Base-by-base conservation (phyloP, 2,329 filamentous ascomycete species). In the Diplodia sapinea region DNA sequence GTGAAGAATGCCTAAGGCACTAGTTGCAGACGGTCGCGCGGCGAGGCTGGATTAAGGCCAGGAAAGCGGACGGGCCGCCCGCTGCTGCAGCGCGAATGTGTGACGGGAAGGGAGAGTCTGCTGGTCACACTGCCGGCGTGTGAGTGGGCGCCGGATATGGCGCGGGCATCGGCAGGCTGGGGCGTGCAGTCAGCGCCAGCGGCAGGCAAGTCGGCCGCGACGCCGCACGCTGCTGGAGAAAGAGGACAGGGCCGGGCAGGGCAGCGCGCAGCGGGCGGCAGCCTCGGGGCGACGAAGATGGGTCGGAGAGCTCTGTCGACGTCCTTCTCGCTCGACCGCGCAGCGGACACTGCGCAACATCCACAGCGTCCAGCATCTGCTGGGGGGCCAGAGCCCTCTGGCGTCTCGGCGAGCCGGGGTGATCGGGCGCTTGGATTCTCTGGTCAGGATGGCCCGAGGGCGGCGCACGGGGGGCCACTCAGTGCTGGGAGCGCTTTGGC, bases 391-490 rank as follows among this genome's bases (percentile, higher is more conserved):
- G 59, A 63, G 59, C 59, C 26, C 59, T 63, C 47, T 63, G 59
- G 59, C 59, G 59, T 36, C 59, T 63, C 40, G 59, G 59, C 59
- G 59, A 38, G 59, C 59, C 59, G 59, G 59, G 59, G 59, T 47
- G 26, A 38, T 63, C 59, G 47, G 57, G 57, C 57, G 57, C 57
- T 62, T 62, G 57, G 57, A 40, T 33, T 47, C 57, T 49, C 57
- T 63, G 59, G 59, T 63, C 59, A 63, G 59, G 47, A 63, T 63
- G 59, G 59, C 29, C 59, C 59, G 59, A 63, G 59, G 20, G 47
- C 20, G 31, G 47, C 43, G 43, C 59, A 62, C 57, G 57, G 36
- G 54, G 57, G 40, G 47, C 59, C 59, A 63, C 26, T 63, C 59
- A 40, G 57, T 62, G 57, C 57, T 49, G 31, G 33, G 33, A 36